phyloP scores from a whole-genome alignment of 2,329 filamentous ascomycete species.

The Fusarium sp. region DNA sequence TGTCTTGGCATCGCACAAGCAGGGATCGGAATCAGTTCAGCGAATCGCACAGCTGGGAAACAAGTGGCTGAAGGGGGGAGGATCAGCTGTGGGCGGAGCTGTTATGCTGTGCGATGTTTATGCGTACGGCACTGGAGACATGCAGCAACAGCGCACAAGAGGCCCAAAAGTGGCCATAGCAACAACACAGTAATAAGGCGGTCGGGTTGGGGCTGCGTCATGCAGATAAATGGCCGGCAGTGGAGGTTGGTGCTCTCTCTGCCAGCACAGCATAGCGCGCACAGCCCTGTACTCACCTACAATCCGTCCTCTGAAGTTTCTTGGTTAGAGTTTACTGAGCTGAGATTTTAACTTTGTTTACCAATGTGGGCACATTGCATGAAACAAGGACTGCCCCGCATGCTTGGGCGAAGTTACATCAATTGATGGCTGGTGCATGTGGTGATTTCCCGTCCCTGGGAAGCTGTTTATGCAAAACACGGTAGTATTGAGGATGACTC shows the following conservation, averaged over 20 bases:
- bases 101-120: conserved; percentile 24
- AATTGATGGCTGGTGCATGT: conserved; percentile 5
- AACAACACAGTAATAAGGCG: conserved; percentile 10
- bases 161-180: conserved; percentile 12
- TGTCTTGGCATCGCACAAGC: conserved; percentile 26
- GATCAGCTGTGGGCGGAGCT: conserved; percentile 3
- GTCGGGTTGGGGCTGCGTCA: conserved; percentile 1
- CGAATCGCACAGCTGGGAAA: conserved; percentile 18
- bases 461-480: conserved; percentile 5
- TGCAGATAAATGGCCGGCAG: conserved; percentile 1
- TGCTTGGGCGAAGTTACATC: not conserved
- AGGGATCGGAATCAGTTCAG: conserved; percentile 2
- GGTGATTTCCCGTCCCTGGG: not conserved
- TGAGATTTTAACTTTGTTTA: not conserved
- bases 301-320: not conserved
- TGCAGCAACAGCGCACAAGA: conserved; percentile 25
- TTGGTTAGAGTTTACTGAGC: not conserved
- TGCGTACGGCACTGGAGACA: conserved; percentile 13
- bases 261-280: not conserved
- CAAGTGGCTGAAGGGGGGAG: conserved; percentile 15
- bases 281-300: conserved; percentile 1
- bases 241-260: conserved; percentile 1
- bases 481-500: not conserved
- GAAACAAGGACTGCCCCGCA: conserved; percentile 6
- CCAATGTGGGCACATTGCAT: conserved; percentile 5